Percentiles rank a stretch among this genome's conserved stretches.
These are phyloP conservation scores for Ramaria rubella DNA, from an alignment of 768 basidiomycete genomes.

Conservation along the genomic window DNA sequence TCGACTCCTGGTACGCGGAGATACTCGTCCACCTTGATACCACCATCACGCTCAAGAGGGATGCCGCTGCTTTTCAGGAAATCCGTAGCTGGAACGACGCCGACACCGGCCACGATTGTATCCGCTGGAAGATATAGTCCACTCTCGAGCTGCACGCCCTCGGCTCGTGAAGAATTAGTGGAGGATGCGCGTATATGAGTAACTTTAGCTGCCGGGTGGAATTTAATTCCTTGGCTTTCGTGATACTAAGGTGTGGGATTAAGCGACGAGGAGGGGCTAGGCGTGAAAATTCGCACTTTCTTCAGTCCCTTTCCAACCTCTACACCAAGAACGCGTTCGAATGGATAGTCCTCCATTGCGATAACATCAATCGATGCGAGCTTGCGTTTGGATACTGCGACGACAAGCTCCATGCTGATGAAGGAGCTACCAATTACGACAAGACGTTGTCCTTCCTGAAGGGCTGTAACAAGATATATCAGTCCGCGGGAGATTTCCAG, in stretches of 20 bases:
- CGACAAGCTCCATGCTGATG: conserved; percentile 89
- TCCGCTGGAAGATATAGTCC: conserved; percentile 63
- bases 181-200: conserved; percentile 58
- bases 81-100: conserved; percentile 75
- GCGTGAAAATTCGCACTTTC: conserved; percentile 41
- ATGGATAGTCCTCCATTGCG: conserved; percentile 76
- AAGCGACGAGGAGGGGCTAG: background rate
- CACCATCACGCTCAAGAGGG: conserved; percentile 64
- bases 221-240: conserved; percentile 76
- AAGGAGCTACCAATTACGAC: conserved; percentile 87
- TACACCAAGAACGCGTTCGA: conserved; percentile 74
- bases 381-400: conserved; percentile 63
- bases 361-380: conserved; percentile 79
- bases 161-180: conserved; percentile 47
- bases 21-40: conserved; percentile 70
- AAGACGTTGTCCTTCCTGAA: conserved; percentile 64
- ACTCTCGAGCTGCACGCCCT: conserved; percentile 56
- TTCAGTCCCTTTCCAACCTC: conserved; percentile 71
- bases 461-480: conserved; percentile 32
- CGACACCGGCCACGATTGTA: conserved; percentile 79
- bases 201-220: conserved; percentile 69
- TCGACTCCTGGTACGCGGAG: conserved; percentile 49
- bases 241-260: conserved; percentile 46
- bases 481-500: conserved; percentile 8
- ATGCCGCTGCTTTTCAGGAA: conserved; percentile 62